Base-by-base conservation (phyloP, 2,329 filamentous ascomycete species). In the Calonectria pseudoturangicola region DNA sequence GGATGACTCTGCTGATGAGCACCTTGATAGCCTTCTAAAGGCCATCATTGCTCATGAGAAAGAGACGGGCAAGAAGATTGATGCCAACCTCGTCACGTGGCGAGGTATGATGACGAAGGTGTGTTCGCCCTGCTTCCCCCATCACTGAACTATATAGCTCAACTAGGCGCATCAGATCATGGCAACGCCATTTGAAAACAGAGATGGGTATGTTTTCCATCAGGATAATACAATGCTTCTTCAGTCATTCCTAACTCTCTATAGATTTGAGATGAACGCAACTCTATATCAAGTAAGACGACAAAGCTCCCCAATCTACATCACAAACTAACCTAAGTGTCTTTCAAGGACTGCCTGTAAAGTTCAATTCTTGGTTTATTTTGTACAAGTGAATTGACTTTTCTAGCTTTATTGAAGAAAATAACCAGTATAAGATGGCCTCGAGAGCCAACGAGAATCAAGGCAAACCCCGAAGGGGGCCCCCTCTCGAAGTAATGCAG, bases 31-130 rank as follows among this genome's bases (percentile, higher is more conserved):
- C 73, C 87, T 99, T 36, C 87, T 99, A 27, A 92, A 91, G 73
- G 93, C 95, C 1, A 91, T 99, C 56, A 87, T 92, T 62, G 89
- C 90, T 30, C 88, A 94, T 76, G 97, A 98, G 84, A 88, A 92
- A 82, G 88, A 92, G 76, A 91, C 89, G 0, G 89, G 90, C 2
- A 88, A 90, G 79, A 92, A 89, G 80, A 92, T 93, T 39, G 92
- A 95, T 73, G 93, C 93, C 2, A 92, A 98, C 78, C 83, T 98
- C 56, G 89, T 98, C 65, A 98, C 96, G 1, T 99, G 96, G 96
- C 89, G 97, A 80, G 97, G 97, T 45, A 98, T 98, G 95, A 96
- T 99, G 93, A 98, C 97, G 74, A 99, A 98, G 89, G 95, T 96
- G 82, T 66, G 84, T 66, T 47, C 15, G 33, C 28, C 48, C 39